Evolutionary conservation across 202 grass and related monocot genomes (phyloP), one percentile per base, ranked within the genome.

Genomic region (Dendrocalamus latiflorus): DNA sequence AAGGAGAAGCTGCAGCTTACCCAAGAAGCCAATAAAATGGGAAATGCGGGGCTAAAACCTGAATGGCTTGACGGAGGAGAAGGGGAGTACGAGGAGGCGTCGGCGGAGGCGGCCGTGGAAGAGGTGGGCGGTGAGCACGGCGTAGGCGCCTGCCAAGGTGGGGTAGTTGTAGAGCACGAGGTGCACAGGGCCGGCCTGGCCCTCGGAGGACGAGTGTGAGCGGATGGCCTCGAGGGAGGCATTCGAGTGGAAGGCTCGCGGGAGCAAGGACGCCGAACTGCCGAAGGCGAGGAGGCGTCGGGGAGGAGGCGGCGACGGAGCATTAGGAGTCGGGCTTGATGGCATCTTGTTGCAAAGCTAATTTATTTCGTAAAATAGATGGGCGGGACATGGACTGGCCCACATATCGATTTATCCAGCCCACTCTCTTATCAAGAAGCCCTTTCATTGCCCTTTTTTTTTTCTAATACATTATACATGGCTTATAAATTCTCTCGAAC

Each of bases 81-180:
- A 98, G 28, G 96, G 93, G 8, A 98, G 87, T 16, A 89, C 15
- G 87, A 95, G 85, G 66, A 93, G 87, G 15, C 83, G 87, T 1
- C 75, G 83, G 6, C 33, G 33, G 74, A 67, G 78, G 82, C 66
- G 75, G 12, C 75, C 78, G 70, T 93, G 87, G 86, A 89, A 98
- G 57, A 93, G 91, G 79, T 85, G 78, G 34, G 89, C 89, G 25
- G 87, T 90, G 41, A 95, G 91, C 68, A 87, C 95, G 11, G 87
- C 85, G 83, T 93, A 98, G 16, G 91, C 91, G 60, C 95, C 91
- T 41, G 87, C 85, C 34, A 98, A 95, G 76, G 93, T 91, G 34
- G 93, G 95, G 80, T 92, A 98, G 95, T 95, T 91, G 85, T 98
- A 98, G 4, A 95, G 86, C 22, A 70, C 95, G 78, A 98, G 87